Conservation (phyloP, 2,329 filamentous ascomycete species). For the Endoconidiophora polonica region DNA sequence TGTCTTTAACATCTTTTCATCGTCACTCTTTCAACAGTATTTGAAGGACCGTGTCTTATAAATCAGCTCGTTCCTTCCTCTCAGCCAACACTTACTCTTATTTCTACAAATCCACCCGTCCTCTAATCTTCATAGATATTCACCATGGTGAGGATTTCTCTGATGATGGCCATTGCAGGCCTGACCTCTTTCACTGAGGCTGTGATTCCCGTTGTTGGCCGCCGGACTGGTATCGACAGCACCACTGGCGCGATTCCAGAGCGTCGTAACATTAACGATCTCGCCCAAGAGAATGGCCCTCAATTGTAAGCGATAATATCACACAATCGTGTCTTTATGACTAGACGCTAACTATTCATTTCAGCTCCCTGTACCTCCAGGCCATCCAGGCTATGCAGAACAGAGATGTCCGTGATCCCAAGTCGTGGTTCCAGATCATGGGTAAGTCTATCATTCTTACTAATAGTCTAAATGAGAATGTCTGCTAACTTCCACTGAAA, state of each 20-base stretch:
- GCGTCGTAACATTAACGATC: slow-evolving; percentile 30
- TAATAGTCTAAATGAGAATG: neutral
- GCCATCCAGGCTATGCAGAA: slow-evolving; percentile 28
- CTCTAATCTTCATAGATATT: neutral
- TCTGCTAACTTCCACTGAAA: slow-evolving; percentile 10
- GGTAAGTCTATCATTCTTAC: slow-evolving; percentile 21
- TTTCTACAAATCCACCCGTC: neutral
- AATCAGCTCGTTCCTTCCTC: too few species aligned
- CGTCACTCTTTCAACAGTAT: too few species aligned
- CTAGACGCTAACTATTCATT: slow-evolving; percentile 7
- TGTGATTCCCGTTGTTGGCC: slow-evolving; percentile 22
- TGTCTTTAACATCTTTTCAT: too few species aligned
- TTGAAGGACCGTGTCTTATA: too few species aligned
- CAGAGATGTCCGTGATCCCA: slow-evolving; percentile 23
- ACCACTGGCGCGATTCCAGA: slow-evolving; percentile 25
- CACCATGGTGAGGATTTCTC: slow-evolving; percentile 3
- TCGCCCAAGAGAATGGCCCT: slow-evolving; percentile 25
- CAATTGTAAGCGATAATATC: slow-evolving; percentile 24
- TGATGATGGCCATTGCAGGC: slow-evolving; percentile 5
- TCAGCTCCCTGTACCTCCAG: slow-evolving; percentile 33
- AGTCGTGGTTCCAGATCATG: slow-evolving; percentile 34
- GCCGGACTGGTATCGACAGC: slow-evolving; percentile 21
- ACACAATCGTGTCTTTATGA: neutral
- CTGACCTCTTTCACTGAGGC: neutral
- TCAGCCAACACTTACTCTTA: neutral